A percentile compares a stretch with the other conserved stretches of the same genome.
Evolutionary conservation across 2,329 filamentous ascomycete species (phyloP).

Genomic region (Gaeumannomyces sp.): DNA sequence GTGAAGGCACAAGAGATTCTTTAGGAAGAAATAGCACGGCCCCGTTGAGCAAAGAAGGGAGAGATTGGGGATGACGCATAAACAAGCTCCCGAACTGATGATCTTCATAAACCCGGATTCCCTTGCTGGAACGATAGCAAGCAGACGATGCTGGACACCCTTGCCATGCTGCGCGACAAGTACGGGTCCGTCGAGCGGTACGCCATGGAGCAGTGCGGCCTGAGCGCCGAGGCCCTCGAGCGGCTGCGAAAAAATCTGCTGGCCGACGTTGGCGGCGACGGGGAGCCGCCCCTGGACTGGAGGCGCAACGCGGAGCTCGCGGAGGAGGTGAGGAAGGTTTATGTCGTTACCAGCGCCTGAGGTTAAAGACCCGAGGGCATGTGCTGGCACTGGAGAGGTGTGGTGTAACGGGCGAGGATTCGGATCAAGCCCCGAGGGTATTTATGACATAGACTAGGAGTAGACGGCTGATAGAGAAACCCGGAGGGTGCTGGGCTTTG

Average conservation of each 20-base stretch:
- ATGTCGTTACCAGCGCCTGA: background rate
- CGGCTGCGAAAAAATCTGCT: constrained; percentile 44
- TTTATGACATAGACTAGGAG: background rate
- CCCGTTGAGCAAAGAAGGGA: no score
- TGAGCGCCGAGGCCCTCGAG: constrained; percentile 49
- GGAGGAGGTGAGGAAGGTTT: background rate
- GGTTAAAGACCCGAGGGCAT: no score
- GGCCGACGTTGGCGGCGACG: constrained; percentile 21
- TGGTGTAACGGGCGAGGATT: no score
- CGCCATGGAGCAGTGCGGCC: constrained; percentile 49
- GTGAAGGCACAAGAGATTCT: no score
- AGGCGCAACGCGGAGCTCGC: constrained; percentile 17
- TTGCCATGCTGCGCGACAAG: constrained; percentile 48
- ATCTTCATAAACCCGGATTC: background rate
- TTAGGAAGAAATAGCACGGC: no score
- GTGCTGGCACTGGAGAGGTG: no score
- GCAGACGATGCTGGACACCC: constrained; percentile 41
- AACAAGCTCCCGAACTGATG: background rate
- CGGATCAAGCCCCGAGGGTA: background rate
- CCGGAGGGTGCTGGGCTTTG: background rate
- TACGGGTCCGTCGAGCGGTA: constrained; percentile 62
- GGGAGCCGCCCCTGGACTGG: constrained; percentile 21
- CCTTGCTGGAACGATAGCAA: constrained; percentile 25
- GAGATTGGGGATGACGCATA: no score
- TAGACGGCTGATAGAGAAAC: background rate